phyloP scores from a whole-genome alignment of 2,329 filamentous ascomycete species.

The Aspergillus aculeatus region DNA sequence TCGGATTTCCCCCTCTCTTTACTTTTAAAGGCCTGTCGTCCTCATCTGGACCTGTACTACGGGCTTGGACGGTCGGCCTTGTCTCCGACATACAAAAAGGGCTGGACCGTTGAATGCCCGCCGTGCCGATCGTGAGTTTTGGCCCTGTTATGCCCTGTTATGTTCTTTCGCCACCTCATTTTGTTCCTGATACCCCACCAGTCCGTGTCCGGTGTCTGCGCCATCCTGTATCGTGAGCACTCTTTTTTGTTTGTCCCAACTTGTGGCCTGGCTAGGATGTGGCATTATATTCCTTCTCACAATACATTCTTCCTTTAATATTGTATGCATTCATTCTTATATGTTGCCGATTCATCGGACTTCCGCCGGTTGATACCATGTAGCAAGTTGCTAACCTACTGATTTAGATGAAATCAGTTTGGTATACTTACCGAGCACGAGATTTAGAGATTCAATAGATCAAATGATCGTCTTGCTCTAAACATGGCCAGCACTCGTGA shows the following conservation, averaged over 20 bases:
- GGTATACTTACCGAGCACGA: constrained; percentile 32
- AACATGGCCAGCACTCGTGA: constrained; percentile 43
- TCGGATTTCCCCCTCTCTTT: constrained; percentile 6
- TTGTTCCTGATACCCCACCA: constrained; percentile 16
- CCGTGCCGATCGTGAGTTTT: constrained; percentile 38
- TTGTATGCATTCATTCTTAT: not conserved
- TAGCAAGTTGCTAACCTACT: constrained; percentile 21
- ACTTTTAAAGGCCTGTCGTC: not conserved
- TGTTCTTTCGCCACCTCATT: constrained; percentile 6
- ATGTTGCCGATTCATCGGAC: not conserved
- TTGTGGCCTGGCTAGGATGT: not conserved
- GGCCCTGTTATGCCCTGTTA: constrained; percentile 17
- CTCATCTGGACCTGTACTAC: constrained; percentile 8
- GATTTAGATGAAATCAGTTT: constrained; percentile 32
- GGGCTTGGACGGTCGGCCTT: constrained; percentile 12
- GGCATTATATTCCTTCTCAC: not conserved
- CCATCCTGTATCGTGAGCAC: constrained; percentile 2
- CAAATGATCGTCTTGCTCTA: constrained; percentile 22
- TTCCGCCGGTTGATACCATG: not conserved
- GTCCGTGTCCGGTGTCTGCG: not conserved
- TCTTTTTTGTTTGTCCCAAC: not conserved
- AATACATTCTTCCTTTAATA: not conserved
- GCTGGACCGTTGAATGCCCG: constrained; percentile 20
- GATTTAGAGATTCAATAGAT: constrained; percentile 23
- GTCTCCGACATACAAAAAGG: constrained; percentile 7